phyloP scores from a whole-genome alignment of 2,329 filamentous ascomycete genomes.

The Bipolaris oryzae region DNA sequence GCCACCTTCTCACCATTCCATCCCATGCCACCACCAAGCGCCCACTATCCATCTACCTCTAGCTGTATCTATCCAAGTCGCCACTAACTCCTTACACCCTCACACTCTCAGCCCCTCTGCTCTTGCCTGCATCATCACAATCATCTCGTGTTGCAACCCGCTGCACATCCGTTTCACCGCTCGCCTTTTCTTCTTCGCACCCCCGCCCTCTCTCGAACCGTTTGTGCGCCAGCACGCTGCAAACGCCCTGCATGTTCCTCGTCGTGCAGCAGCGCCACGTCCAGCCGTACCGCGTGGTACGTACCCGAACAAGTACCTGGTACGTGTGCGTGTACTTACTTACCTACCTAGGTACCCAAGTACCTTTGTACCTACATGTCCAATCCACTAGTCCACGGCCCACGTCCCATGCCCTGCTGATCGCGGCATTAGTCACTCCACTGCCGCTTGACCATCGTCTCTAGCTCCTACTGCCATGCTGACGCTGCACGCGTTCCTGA shows the following conservation, averaged over 20 bases:
- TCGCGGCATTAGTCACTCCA: constrained; percentile 6
- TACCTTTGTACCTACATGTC: too few species aligned
- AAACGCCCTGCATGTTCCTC: constrained; percentile 2
- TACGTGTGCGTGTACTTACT: too few species aligned
- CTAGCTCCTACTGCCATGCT: too few species aligned
- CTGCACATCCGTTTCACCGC: constrained; percentile 4
- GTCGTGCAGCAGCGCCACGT: constrained; percentile 10
- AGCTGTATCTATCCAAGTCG: too few species aligned
- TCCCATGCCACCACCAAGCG: not conserved
- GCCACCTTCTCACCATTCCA: constrained; percentile 3
- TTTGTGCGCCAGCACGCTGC: constrained; percentile 3
- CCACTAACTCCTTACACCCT: not conserved
- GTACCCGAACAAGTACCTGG: not conserved
- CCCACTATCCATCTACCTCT: too few species aligned
- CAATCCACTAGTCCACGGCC: not conserved
- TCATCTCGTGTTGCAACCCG: constrained; percentile 3
- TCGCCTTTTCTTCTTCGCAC: constrained; percentile 1
- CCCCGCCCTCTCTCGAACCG: not conserved
- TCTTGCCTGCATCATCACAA: not conserved
- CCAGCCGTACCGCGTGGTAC: constrained; percentile 10
- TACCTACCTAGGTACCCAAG: too few species aligned
- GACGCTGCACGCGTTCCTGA: not conserved
- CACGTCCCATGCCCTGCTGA: constrained; percentile 4
- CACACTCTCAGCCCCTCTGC: not conserved
- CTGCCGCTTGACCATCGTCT: not conserved